phyloP scores from a whole-genome alignment of 2,329 filamentous ascomycete genomes.

The Penicillium vulpinum region DNA sequence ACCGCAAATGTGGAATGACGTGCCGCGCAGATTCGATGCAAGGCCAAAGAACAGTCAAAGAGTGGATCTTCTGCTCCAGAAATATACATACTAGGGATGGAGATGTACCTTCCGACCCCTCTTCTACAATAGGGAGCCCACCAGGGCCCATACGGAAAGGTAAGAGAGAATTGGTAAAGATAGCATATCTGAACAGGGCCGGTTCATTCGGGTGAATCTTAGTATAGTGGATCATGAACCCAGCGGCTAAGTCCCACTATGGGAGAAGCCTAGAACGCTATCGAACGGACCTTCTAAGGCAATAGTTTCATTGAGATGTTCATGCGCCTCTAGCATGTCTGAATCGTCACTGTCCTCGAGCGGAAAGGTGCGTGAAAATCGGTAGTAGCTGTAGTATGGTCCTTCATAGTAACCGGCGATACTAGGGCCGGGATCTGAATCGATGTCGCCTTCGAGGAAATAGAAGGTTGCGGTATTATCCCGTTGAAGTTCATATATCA shows the following conservation, averaged over 20 bases:
- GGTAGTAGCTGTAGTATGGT: constrained; percentile 37
- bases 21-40: constrained; percentile 27
- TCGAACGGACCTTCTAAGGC: constrained; percentile 27
- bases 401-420: constrained; percentile 33
- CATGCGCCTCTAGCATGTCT: constrained; percentile 28
- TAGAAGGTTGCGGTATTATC: constrained; percentile 34
- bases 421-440: constrained; percentile 30
- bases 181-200: constrained; percentile 34
- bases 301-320: constrained; percentile 29
- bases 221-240: constrained; percentile 32
- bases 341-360: constrained; percentile 22
- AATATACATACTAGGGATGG: constrained; percentile 28
- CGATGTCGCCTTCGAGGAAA: constrained; percentile 33
- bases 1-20: constrained; percentile 23
- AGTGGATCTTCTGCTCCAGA: constrained; percentile 27
- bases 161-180: constrained; percentile 35
- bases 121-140: constrained; percentile 20
- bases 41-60: constrained; percentile 25
- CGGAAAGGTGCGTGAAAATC: constrained; percentile 28
- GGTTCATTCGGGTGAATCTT: constrained; percentile 22
- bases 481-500: constrained; percentile 28
- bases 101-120: constrained; percentile 27
- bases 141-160: constrained; percentile 33
- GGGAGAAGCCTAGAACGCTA: constrained; percentile 38
- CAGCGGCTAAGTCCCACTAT: constrained; percentile 36